These are phyloP conservation scores for Fusarium transvaalense DNA, from an alignment of 2,329 filamentous ascomycete species.

Conservation along the genomic window DNA sequence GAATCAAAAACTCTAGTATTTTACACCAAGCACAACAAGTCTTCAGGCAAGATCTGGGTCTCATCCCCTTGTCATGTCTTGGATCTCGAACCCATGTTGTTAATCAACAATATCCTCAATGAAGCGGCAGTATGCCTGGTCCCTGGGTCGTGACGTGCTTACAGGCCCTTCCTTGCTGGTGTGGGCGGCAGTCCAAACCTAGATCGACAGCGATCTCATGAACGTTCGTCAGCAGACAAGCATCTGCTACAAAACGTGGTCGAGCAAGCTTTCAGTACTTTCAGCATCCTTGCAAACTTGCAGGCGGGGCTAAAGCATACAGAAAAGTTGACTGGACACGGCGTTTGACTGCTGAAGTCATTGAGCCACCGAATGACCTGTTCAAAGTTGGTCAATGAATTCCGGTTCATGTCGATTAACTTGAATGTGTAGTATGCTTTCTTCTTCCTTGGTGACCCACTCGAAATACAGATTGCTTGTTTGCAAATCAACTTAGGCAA, in stretches of 20 bases:
- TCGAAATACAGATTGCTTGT: slow-evolving; percentile 21
- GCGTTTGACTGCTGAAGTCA: not conserved
- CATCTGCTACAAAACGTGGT: slow-evolving; percentile 27
- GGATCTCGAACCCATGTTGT: slow-evolving; percentile 24
- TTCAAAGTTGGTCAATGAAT: slow-evolving; percentile 1
- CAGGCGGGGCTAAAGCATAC: not conserved
- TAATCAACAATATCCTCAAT: slow-evolving; percentile 5
- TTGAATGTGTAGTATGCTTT: slow-evolving; percentile 7
- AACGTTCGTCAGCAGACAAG: slow-evolving; percentile 35
- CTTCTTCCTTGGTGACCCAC: slow-evolving; percentile 7
- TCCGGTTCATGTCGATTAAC: slow-evolving; percentile 9
- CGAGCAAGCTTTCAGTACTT: slow-evolving; percentile 23
- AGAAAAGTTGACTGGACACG: not conserved
- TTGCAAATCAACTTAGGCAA: slow-evolving; percentile 9
- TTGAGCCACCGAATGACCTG: not conserved
- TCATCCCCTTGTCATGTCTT: slow-evolving; percentile 7
- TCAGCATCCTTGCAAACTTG: not conserved
- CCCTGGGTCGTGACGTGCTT: slow-evolving; percentile 17
- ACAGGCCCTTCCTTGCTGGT: slow-evolving; percentile 8
- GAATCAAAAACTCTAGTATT: not conserved
- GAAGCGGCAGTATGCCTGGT: slow-evolving; percentile 20
- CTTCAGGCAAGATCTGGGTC: not conserved
- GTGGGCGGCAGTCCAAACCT: slow-evolving; percentile 10
- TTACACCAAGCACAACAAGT: slow-evolving; percentile 3
- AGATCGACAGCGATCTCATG: slow-evolving; percentile 13